Evolutionary conservation across 139 green algal species (phyloP), one percentile per base, ranked within the genome.

Genomic region (Chlamydomonas schloesseri): DNA sequence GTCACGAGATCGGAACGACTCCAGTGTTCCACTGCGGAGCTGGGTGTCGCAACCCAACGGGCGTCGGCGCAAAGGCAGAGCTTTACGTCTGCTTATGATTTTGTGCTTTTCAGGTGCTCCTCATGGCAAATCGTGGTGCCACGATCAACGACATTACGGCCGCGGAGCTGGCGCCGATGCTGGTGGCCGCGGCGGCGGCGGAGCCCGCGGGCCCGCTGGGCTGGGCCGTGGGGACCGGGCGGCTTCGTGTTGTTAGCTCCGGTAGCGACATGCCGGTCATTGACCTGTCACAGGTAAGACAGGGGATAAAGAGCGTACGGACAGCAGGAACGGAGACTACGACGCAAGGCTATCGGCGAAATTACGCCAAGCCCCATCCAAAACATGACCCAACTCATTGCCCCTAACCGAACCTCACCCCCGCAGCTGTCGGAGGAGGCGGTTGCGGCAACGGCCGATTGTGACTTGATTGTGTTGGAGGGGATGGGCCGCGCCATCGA

Each of bases 71-170:
- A n/a, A n/a, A n/a, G n/a, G n/a, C n/a, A n/a, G n/a, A n/a, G n/a
- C n/a, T n/a, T n/a, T n/a, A n/a, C n/a, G n/a, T n/a, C n/a, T n/a
- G n/a, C n/a, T n/a, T n/a, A n/a, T n/a, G n/a, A n/a, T n/a, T n/a
- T n/a, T n/a, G n/a, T n/a, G n/a, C n/a, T n/a, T n/a, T n/a, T n/a
- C 73, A 90, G 88, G 91, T 99, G 6, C 83, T 98, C 29, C 74
- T 99, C 3, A 94, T 96, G 0, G 96, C 96, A 65, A 99, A 99
- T 87, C 84, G 91, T 0, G 57, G 89, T 0, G 93, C 96, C 13
- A 92, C 91, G 46, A 97, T 99, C 82, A 99, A 99, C 88, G 97
- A 99, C 93, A 96, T 99, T 73, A 99, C 97, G 21, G 94, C 93
- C 6, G 71, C 69, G 13, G 97, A 99, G 91, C 94, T 99, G 36